A percentile compares a stretch with the other conserved stretches of the same genome.
Evolutionary conservation across 805 yeast species (phyloP).

Genomic region (Yarrowia deformans): DNA sequence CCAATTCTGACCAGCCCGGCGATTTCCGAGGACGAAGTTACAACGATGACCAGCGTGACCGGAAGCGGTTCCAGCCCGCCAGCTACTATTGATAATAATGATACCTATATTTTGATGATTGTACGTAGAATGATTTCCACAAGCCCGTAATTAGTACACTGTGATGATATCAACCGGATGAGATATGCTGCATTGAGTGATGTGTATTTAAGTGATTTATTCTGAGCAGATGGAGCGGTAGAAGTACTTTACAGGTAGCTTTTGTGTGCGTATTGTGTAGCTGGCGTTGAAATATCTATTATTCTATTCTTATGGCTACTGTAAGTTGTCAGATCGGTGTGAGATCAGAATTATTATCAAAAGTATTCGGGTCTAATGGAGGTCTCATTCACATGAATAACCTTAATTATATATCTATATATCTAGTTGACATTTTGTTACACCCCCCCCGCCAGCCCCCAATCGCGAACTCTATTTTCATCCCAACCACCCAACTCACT

Average conservation of each 20-base stretch:
- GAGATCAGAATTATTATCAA: no score
- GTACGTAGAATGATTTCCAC: slow-evolving; percentile 20
- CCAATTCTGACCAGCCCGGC: slow-evolving; percentile 5
- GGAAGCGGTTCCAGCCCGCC: slow-evolving; percentile 37
- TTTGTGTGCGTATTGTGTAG: no score
- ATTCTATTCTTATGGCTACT: no score
- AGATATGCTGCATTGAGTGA: not conserved
- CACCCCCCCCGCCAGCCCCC: not conserved
- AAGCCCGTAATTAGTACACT: not conserved
- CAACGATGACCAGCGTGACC: slow-evolving; percentile 34
- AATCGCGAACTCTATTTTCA: not conserved
- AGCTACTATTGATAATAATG: slow-evolving; percentile 37
- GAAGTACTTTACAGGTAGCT: no score
- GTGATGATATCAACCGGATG: not conserved
- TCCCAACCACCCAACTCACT: slow-evolving; percentile 17
- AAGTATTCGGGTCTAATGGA: no score
- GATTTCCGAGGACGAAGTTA: slow-evolving; percentile 34
- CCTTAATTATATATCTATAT: no score
- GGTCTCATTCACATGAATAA: no score
- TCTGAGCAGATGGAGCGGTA: no score
- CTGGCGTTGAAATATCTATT: no score
- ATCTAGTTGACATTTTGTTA: no score
- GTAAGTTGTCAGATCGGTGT: no score
- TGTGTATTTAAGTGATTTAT: no score
- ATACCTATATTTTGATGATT: slow-evolving; percentile 31